phyloP scores from a whole-genome alignment of 768 basidiomycete genomes.

The Pleurotus eryngii region DNA sequence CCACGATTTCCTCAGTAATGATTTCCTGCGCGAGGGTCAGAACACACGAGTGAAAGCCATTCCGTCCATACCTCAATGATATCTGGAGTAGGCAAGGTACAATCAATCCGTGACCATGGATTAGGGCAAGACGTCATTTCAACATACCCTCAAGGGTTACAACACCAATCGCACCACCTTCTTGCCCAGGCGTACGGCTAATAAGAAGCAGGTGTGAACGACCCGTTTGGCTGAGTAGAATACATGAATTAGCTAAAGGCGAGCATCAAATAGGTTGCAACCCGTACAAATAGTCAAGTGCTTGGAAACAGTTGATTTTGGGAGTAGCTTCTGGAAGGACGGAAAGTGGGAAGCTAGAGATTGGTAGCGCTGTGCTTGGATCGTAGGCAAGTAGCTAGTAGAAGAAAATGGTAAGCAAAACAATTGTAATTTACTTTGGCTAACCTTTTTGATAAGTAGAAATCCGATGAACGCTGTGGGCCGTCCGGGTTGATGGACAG shows the following conservation, averaged over 20 bases:
- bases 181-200: constrained; percentile 74
- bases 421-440: not conserved
- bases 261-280: not conserved
- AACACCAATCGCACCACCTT: constrained; percentile 87
- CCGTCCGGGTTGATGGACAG: constrained; percentile 73
- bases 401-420: not conserved
- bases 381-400: constrained; percentile 83
- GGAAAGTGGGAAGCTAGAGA: constrained; percentile 72
- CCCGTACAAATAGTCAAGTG: constrained; percentile 84
- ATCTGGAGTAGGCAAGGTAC: constrained; percentile 34
- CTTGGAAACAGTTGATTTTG: constrained; percentile 91
- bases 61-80: constrained; percentile 63
- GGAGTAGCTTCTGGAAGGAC: constrained; percentile 89
- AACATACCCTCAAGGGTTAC: constrained; percentile 78
- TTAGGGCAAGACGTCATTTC: not conserved
- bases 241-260: not conserved
- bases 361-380: constrained; percentile 71
- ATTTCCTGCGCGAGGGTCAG: constrained; percentile 64
- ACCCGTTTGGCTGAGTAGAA: constrained; percentile 75
- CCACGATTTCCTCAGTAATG: constrained; percentile 92
- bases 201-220: constrained; percentile 89
- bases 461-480: constrained; percentile 75
- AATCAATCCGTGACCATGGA: not conserved
- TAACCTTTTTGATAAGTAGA: constrained; percentile 80
- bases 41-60: not conserved